Conservation (phyloP, 306 rosid species). For the Chamaecrista fasciculata region DNA sequence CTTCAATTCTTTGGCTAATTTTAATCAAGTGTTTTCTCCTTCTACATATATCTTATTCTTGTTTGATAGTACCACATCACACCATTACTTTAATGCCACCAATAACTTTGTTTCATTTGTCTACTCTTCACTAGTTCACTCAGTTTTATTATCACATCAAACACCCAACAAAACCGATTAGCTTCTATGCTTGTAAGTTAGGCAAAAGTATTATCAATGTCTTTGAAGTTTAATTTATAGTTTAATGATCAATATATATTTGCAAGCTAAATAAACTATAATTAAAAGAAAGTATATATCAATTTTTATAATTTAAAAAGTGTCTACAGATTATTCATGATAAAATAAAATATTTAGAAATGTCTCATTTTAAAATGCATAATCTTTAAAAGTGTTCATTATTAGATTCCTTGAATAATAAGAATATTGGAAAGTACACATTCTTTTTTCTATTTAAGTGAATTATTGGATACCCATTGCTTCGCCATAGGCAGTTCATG, state of each 20-base stretch:
- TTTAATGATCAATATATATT: too few species aligned
- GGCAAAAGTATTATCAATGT: too few species aligned
- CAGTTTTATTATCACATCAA: not conserved
- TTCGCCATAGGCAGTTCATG: not conserved
- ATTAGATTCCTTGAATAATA: not conserved
- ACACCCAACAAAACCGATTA: not conserved
- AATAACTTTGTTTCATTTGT: not conserved
- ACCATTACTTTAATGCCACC: not conserved
- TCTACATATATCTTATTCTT: too few species aligned
- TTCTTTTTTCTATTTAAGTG: not conserved
- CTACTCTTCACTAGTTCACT: not conserved
- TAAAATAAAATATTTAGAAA: too few species aligned
- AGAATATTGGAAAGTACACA: not conserved
- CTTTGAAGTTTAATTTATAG: too few species aligned
- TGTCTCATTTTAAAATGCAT: not conserved
- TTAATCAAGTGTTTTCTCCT: too few species aligned
- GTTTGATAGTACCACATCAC: not conserved
- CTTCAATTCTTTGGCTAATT: too few species aligned
- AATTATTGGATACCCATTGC: not conserved
- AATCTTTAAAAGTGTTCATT: constrained; percentile 2
- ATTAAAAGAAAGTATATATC: too few species aligned
- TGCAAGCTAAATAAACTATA: too few species aligned
- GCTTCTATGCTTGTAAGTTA: too few species aligned
- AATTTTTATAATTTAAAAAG: too few species aligned
- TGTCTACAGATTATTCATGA: not conserved